Evolutionary conservation across 768 basidiomycete genomes (phyloP), one percentile per base, ranked within the genome.

Genomic region (Butyriboletus loyo): DNA sequence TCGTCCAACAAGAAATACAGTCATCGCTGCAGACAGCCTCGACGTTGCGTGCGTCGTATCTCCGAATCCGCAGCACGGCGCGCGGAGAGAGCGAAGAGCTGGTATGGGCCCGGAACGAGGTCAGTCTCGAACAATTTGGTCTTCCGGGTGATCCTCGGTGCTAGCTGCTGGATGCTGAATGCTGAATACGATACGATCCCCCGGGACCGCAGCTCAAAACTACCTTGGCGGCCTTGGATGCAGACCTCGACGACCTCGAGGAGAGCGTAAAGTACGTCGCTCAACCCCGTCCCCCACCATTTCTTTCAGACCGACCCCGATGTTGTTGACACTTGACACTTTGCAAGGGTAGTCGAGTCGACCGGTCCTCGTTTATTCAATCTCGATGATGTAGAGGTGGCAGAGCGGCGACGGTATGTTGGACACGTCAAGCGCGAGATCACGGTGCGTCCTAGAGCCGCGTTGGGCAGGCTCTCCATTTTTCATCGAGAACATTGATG

Each of bases 191-290:
- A n/a, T n/a, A 8, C 9, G 32, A n/a, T 30, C 19, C 5, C 2
- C 7, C 9, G 25, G 5, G 19, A 15, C 27, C 37, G 5, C 66
- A 92, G 87, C 73, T 97, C 48, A 85, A 84, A 67, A 85, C 84
- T 0, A 88, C 88, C 2, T 77, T 98, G 9, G 79, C 83, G 1
- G 73, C 86, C 2, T 73, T 98, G 25, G 90, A 94, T 64, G 87
- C 87, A 0, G 95, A 98, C 72, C 66, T 96, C 22, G 91, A 93
- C 54, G 93, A 93, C 66, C 72, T 98, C n/a, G 94, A 97, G 45
- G 92, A 92, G 64, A 93, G 91, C 63, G 94, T 98, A 39, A 86
- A 83, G 90, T 91, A 68, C 57, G 80, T 43, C 1, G 1, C 45
- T 50, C 22, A 35, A n/a, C 25, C 25, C 4, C 11, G 13, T 19